Evolutionary conservation across 129 eudicot species (phyloP), one percentile per base, ranked within the genome.

Genomic region (Artemisia tridentata): DNA sequence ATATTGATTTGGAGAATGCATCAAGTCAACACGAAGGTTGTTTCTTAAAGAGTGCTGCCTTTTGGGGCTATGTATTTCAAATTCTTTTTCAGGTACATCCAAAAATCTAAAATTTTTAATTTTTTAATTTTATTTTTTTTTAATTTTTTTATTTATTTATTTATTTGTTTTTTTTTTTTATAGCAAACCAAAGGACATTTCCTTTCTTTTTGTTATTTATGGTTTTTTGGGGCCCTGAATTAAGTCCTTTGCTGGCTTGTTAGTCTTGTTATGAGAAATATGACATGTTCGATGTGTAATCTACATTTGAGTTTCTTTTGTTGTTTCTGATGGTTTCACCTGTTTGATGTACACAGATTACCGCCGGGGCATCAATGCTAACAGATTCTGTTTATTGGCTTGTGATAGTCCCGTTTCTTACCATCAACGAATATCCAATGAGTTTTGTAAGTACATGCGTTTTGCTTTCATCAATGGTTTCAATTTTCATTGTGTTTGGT

Each of bases 331-430:
- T 29, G 21, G 29, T 14, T 18, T 67, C 43, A 53, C 41, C 72
- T 63, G 12, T 74, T 80, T 85, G 54, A 27, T 75, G 62, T 73
- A 64, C 79, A 75, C 91, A 91, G 97, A 86, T 86, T 78, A 73
- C 83, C 59, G 96, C 96, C 65, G 96, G 97, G 68, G 92, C 97
- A 45, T 89, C 82, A 20, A 76, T 89, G 84, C 83, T 91, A 65
- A 91, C 97, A 16, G 96, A 88, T 83, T 47, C 48, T 80, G 85
- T 91, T 73, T 91, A 88, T 81, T 91, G 97, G 97, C 50, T 63
- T 49, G 76, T 91, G 56, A 88, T 88, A 11, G 82, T 84, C 79
- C 97, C 97, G 59, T 91, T 88, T 60, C 83, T 91, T 69, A 75
- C 83, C 76, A 74, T 80, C 74, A 79, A 43, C 67, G 85, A 80